A percentile compares a stretch with the other conserved stretches of the same genome.
Evolutionary conservation across 345 rosid genomes (phyloP).

Genomic region (Clarkia xantiana): DNA sequence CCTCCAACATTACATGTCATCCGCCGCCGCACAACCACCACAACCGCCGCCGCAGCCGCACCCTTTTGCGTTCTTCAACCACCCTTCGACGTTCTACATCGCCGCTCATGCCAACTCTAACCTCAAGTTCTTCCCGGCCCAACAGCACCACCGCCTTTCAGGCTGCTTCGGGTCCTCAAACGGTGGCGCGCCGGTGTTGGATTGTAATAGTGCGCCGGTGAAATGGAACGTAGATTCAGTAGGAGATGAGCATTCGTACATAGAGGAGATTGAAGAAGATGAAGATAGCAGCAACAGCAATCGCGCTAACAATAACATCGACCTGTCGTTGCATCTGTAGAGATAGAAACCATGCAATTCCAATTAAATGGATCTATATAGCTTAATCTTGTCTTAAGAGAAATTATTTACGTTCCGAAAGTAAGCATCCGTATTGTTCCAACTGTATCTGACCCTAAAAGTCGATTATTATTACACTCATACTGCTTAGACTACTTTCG

Average conservation of each 20-base stretch:
- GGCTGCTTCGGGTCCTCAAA: slow-evolving; percentile 19
- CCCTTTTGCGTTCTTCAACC: slow-evolving; percentile 27
- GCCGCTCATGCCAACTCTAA: slow-evolving; percentile 32
- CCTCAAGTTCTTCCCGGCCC: slow-evolving; percentile 18
- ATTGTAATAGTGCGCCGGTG: no score
- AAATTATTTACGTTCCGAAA: no score
- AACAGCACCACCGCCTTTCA: slow-evolving; percentile 10
- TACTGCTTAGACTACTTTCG: no score
- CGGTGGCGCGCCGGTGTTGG: no score
- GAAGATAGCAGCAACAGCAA: not conserved
- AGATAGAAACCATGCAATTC: no score
- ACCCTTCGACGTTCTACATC: slow-evolving; percentile 22
- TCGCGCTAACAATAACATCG: slow-evolving; percentile 34
- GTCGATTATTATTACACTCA: no score
- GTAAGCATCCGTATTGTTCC: no score
- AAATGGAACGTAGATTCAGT: slow-evolving; percentile 8
- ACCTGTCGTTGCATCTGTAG: slow-evolving; percentile 78
- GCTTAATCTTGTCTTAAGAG: no score
- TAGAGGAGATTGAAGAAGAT: slow-evolving; percentile 12
- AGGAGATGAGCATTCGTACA: not conserved
- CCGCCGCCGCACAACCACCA: slow-evolving; percentile 15
- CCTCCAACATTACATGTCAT: slow-evolving; percentile 26
- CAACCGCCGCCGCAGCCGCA: slow-evolving; percentile 15
- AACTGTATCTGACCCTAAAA: no score
- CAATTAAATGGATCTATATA: no score